Evolutionary conservation across 768 basidiomycete species (phyloP).

Genomic region (Lactarius vividus): DNA sequence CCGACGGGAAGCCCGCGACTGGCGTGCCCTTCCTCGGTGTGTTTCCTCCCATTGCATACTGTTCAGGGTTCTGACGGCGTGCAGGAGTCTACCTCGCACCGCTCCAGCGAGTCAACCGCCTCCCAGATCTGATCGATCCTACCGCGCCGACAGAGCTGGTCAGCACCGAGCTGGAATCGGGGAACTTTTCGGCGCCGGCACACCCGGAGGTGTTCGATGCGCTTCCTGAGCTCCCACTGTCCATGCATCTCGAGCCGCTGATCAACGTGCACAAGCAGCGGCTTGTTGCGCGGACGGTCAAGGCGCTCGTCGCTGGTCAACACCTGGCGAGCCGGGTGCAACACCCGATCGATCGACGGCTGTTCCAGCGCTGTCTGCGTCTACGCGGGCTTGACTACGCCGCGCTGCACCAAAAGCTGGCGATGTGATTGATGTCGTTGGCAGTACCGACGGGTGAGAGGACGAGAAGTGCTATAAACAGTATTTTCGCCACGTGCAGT

Average conservation of each 20-base stretch:
- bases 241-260: slow-evolving; percentile 80
- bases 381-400: slow-evolving; percentile 62
- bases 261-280: slow-evolving; percentile 91
- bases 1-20: slow-evolving; percentile 47
- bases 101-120: slow-evolving; percentile 56
- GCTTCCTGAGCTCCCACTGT: slow-evolving; percentile 65
- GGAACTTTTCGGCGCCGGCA: slow-evolving; percentile 63
- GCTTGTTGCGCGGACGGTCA: slow-evolving; percentile 75
- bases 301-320: slow-evolving; percentile 76
- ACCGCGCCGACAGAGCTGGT: slow-evolving; percentile 71
- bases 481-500: slow-evolving; percentile 3
- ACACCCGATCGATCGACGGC: slow-evolving; percentile 67
- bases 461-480: neutral
- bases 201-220: slow-evolving; percentile 79
- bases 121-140: slow-evolving; percentile 82
- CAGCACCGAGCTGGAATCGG: slow-evolving; percentile 57
- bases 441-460: too few species aligned
- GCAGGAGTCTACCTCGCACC: slow-evolving; percentile 76
- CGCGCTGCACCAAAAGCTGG: slow-evolving; percentile 48
- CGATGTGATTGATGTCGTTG: slow-evolving; percentile 31
- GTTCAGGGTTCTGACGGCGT: neutral
- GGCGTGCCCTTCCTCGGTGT: slow-evolving; percentile 85
- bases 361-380: slow-evolving; percentile 72
- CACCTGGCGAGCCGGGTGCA: slow-evolving; percentile 75
- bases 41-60: slow-evolving; percentile 27